Conservation (phyloP, 2,329 filamentous ascomycete genomes). For the Clonostachys sp. region DNA sequence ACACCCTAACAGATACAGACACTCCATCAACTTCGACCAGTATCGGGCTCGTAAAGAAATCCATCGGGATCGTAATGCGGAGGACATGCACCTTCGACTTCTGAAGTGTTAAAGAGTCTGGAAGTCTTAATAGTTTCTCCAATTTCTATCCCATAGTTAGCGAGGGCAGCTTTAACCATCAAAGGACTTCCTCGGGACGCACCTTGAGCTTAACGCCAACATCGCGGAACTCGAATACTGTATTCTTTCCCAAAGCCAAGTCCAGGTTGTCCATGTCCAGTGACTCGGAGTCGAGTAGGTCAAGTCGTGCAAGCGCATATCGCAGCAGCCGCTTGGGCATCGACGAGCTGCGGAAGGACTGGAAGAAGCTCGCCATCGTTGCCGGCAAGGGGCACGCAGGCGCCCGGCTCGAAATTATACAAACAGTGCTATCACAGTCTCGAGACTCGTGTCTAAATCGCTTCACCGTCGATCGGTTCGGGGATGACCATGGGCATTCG, state of each 20-base stretch:
- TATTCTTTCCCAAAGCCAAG: conserved; percentile 75
- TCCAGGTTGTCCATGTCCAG: conserved; percentile 84
- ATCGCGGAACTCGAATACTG: conserved; percentile 80
- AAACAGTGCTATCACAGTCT: too few relatives aligned
- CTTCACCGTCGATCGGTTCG: neutral
- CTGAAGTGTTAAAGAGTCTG: conserved; percentile 64
- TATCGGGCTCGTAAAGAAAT: conserved; percentile 83
- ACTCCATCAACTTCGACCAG: conserved; percentile 78
- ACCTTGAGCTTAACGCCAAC: conserved; percentile 78
- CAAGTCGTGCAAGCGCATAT: conserved; percentile 77
- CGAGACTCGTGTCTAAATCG: too few relatives aligned
- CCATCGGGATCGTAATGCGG: conserved; percentile 78
- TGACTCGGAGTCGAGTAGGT: conserved; percentile 82
- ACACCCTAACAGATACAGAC: conserved; percentile 61
- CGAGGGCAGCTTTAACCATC: neutral
- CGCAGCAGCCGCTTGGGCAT: conserved; percentile 88
- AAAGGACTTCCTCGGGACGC: conserved; percentile 16
- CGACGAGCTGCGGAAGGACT: conserved; percentile 58
- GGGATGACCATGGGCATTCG: neutral
- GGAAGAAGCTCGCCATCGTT: conserved; percentile 69
- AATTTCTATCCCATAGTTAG: conserved; percentile 62
- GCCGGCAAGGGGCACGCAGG: neutral
- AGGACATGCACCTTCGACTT: conserved; percentile 73
- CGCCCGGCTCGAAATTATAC: neutral
- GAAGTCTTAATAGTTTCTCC: conserved; percentile 68